phyloP scores from a whole-genome alignment of 2,329 filamentous ascomycete genomes.

The Colletotrichum navitas region DNA sequence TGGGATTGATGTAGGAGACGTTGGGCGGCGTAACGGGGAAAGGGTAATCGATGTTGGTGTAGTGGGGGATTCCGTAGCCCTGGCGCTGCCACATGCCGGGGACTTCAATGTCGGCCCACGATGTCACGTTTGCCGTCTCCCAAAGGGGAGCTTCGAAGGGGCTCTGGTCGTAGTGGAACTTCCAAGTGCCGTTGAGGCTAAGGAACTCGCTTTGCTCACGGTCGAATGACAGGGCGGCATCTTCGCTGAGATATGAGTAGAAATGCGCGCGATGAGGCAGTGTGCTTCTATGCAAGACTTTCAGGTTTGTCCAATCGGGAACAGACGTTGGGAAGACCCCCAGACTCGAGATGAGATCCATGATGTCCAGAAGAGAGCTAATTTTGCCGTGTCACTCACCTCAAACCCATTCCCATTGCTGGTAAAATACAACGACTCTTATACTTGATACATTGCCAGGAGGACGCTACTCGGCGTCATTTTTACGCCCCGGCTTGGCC shows the following conservation, averaged over 20 bases:
- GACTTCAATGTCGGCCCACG: constrained; percentile 68
- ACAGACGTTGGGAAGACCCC: constrained; percentile 37
- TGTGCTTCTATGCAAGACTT: constrained; percentile 68
- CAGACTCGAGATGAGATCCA: constrained; percentile 30
- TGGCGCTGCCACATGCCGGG: constrained; percentile 77
- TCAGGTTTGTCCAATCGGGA: constrained; percentile 72
- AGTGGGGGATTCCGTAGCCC: constrained; percentile 74
- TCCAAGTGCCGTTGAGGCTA: constrained; percentile 59
- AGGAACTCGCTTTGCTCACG: constrained; percentile 51
- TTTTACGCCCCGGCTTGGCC: constrained; percentile 16
- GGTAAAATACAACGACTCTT: not conserved
- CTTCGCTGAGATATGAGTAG: constrained; percentile 61
- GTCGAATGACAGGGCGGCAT: constrained; percentile 61
- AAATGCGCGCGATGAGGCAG: constrained; percentile 68
- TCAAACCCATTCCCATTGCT: not conserved
- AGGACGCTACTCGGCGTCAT: not conserved
- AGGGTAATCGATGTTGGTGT: constrained; percentile 77
- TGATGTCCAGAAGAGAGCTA: not conserved
- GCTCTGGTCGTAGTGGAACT: constrained; percentile 53
- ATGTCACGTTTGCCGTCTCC: constrained; percentile 33
- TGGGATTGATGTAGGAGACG: constrained; percentile 72
- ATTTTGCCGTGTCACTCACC: not conserved
- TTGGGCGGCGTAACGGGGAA: constrained; percentile 76
- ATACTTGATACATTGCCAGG: not conserved
- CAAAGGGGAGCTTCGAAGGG: constrained; percentile 48